Percentiles rank a stretch among this genome's conserved stretches.
These are phyloP conservation scores for Colletotrichum shisoi DNA, from an alignment of 2,329 filamentous ascomycete genomes.

Conservation along the genomic window DNA sequence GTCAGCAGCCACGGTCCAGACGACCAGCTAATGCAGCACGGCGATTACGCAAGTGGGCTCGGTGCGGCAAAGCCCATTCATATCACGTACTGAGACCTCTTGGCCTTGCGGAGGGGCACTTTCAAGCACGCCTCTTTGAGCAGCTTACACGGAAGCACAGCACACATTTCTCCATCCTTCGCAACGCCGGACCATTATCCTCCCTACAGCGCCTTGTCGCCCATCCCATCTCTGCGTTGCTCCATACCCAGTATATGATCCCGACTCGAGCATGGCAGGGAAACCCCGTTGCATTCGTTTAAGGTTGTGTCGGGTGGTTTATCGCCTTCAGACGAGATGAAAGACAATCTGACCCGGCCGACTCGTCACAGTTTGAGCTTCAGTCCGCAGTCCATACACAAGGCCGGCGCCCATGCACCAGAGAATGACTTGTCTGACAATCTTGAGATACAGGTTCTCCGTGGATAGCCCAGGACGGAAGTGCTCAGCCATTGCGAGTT, in stretches of 20 bases:
- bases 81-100: not conserved
- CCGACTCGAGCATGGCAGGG: not conserved
- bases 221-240: not conserved
- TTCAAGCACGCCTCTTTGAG: not conserved
- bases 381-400: not conserved
- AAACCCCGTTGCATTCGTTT: not conserved
- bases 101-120: not conserved
- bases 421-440: not conserved
- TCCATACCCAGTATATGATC: not conserved
- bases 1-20: conserved; percentile 12
- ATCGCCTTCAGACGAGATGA: conserved; percentile 11
- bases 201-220: not conserved
- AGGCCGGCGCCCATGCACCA: not conserved
- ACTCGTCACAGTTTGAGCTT: conserved; percentile 1
- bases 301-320: not conserved
- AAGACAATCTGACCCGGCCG: not conserved
- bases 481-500: conserved; percentile 6
- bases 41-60: conserved; percentile 17
- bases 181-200: too few species aligned
- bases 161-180: not conserved
- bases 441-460: not conserved
- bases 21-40: not conserved
- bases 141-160: conserved; percentile 1
- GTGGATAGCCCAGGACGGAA: not conserved
- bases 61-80: conserved; percentile 12